Base-by-base conservation (phyloP, 1,139 yeast species). In the Yamadazyma epiphylla region DNA sequence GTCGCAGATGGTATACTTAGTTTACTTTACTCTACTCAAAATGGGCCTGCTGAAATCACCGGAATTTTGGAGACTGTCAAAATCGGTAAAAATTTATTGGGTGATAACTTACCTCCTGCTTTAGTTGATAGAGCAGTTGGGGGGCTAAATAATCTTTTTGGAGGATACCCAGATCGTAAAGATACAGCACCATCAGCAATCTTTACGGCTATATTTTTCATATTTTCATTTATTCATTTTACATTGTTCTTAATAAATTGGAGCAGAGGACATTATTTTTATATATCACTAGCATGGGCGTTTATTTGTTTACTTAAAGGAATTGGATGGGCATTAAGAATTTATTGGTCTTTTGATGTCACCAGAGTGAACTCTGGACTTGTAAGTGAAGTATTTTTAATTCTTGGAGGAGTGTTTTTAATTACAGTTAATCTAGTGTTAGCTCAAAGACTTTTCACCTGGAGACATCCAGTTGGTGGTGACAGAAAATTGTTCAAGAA, bases 121-220 rank as follows among this genome's bases (percentile, higher is more conserved):
- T 42, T 77, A 16, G 39, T 63, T 8, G 40, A 53, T 1, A 65
- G 64, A 32, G 62, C 67, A 2, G 42, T 59, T 3, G 55, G 56
- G 10, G 37, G 56, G 4, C 76, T 79, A 43, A 72, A 70, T 30
- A 70, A 74, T 7, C 53, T 76, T 26, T 80, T 81, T 57, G 94
- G 94, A 7, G 77, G 72, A 22, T 83, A 80, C 51, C 88, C 91
- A 3, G 48, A 46, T n/a, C 28, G 34, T 10, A 46, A 44, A 12
- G 94, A 83, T 49, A 45, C 69, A 13, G 87, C 78, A 1, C 91
- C 89, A 4, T 60, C 75, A 30, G 73, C 77, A 1, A 48, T 82
- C 0, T 81, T 83, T 46, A 43, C 70, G 2, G 84, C 72, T 2
- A 53, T 77, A 3, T 83, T 78, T 39, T 55, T 63, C 3, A 39